phyloP scores from a whole-genome alignment of 2,329 filamentous ascomycete species.

The Colletotrichum echinochloae region DNA sequence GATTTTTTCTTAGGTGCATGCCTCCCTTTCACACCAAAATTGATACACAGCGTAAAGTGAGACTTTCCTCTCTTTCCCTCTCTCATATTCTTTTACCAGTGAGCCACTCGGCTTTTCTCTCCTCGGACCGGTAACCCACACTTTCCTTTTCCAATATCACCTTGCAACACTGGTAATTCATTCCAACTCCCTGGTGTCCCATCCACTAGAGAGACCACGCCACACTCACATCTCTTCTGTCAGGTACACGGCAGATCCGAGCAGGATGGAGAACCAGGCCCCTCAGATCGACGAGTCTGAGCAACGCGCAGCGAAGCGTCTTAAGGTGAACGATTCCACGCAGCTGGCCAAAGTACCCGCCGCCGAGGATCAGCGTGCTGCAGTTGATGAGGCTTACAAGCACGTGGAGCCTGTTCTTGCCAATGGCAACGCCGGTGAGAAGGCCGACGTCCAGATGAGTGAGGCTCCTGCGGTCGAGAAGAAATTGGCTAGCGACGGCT shows the following conservation, averaged over 20 bases:
- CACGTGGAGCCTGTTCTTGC: constrained; percentile 28
- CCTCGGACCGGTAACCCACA: constrained; percentile 5
- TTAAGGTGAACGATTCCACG: constrained; percentile 42
- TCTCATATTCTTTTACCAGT: constrained; percentile 17
- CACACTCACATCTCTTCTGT: background rate
- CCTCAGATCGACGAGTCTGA: constrained; percentile 34
- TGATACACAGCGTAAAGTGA: background rate
- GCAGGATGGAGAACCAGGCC: constrained; percentile 29
- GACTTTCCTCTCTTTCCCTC: constrained; percentile 2
- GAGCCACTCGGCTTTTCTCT: background rate
- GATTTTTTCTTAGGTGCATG: background rate
- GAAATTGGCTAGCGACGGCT: background rate
- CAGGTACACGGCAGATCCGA: background rate
- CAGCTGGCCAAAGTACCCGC: constrained; percentile 1
- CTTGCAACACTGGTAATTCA: constrained; percentile 3
- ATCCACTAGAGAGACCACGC: background rate
- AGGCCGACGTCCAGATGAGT: constrained; percentile 32
- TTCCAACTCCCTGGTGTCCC: background rate
- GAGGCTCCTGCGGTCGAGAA: constrained; percentile 21
- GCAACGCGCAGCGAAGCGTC: constrained; percentile 43
- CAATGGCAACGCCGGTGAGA: constrained; percentile 27
- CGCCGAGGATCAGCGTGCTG: constrained; percentile 30
- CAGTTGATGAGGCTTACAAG: constrained; percentile 32
- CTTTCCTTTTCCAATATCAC: constrained; percentile 24
- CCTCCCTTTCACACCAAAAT: background rate